These are phyloP conservation scores for Trebouxia sp. DNA, from an alignment of 139 green algal species.

Conservation along the genomic window DNA sequence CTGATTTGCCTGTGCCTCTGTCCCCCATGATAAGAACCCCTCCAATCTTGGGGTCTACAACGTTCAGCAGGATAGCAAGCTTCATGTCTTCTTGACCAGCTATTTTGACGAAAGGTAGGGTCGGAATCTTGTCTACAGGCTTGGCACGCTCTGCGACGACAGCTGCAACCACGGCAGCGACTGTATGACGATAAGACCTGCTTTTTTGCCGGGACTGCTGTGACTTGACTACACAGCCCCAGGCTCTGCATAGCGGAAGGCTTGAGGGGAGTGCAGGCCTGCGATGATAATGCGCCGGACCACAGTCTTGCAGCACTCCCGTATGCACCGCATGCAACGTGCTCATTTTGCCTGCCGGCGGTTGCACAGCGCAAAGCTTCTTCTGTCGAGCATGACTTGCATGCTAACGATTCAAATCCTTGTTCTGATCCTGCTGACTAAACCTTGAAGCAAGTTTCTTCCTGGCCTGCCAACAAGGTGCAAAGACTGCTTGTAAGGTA, in stretches of 20 bases:
- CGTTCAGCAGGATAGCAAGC: conserved; percentile 87
- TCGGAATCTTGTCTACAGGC: conserved; percentile 35
- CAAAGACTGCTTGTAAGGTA: too few relatives aligned
- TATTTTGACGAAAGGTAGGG: conserved; percentile 85
- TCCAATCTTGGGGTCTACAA: conserved; percentile 86
- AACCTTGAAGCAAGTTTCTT: too few relatives aligned
- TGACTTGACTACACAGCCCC: neutral
- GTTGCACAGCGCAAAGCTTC: too few relatives aligned
- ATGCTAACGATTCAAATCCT: too few relatives aligned
- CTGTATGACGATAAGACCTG: neutral
- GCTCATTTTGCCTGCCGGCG: too few relatives aligned
- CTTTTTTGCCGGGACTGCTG: neutral
- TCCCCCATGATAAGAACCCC: conserved; percentile 96
- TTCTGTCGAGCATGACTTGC: too few relatives aligned
- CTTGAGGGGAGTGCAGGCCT: neutral
- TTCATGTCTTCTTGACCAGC: conserved; percentile 94
- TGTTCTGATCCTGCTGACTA: too few relatives aligned
- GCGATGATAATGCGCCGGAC: neutral
- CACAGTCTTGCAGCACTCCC: neutral
- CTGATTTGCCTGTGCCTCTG: conserved; percentile 85
- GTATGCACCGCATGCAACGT: neutral
- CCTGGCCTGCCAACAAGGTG: too few relatives aligned
- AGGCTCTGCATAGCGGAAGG: neutral
- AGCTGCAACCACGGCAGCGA: conserved; percentile 8
- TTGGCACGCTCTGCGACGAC: conserved; percentile 2